Base-by-base conservation (phyloP, 2,329 filamentous ascomycete genomes). In the Colletotrichum coccodes region DNA sequence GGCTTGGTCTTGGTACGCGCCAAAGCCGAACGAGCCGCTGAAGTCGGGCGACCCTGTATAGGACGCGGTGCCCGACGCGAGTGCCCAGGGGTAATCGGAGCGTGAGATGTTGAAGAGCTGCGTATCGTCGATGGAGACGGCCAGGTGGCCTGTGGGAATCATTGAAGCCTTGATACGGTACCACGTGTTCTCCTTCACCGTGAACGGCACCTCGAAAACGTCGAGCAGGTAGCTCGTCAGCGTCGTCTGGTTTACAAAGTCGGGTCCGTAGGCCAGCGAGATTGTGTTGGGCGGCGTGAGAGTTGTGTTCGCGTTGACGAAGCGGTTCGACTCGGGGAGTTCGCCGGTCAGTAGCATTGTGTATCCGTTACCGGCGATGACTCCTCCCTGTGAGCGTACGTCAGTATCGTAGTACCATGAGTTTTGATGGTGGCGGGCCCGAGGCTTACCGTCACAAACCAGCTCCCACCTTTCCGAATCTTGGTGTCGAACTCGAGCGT, bases 21-120 rank as follows among this genome's bases (percentile, higher is more conserved):
- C 81, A 53, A 84, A 82, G 0, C 80, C 81, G 67, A 79, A 83
- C 1, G 76, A 75, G 11, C 79, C 79, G n/a, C 40, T 50, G 50
- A 67, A 63, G 21, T 42, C 50, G 6, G 64, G 59, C 0, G 59
- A 44, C 3, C 64, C 59, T 1, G 42, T 12, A 44, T 67, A 67
- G 7, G 49, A 32, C 2, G 18, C 16, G 14, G 18, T 28, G 3
- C n/a, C 21, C 1, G 40, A 21, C 12, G 40, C 9, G n/a, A 73
- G 72, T 11, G 60, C 54, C 30, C 71, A 69, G 32, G 70, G 50
- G 28, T 71, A 71, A 5, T 65, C 54, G 2, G 57, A 50, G 4
- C 67, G 57, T 1, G 64, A 72, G 47, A 70, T 59, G 63, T 72
- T 64, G 46, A 73, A 56, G 26, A 75, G 47, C 2, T 72, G 32